Evolutionary conservation across 768 basidiomycete genomes (phyloP), one percentile per base, ranked within the genome.

Genomic region (Strobilomyces dryophilus): DNA sequence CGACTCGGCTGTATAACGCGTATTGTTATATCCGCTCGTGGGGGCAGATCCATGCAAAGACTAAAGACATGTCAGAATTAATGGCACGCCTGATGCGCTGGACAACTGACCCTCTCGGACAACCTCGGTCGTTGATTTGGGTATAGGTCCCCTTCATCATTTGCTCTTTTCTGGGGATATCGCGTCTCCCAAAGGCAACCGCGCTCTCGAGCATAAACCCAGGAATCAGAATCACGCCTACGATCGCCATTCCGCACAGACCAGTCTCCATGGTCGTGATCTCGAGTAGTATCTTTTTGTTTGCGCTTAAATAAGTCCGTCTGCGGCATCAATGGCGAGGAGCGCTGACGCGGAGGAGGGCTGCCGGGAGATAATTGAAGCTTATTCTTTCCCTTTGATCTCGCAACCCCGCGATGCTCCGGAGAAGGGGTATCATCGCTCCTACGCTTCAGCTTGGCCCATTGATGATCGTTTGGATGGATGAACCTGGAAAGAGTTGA

Each of bases 391-490:
- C 54, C 55, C 47, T 61, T 69, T 42, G 59, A 50, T 52, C 59
- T 67, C 21, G 37, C 43, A 18, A 45, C 14, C 34, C 68, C 67
- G 32, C 57, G 59, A 47, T 49, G 40, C 53, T 61, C 58, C n/a
- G 67, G 56, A 20, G 63, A 59, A 21, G 59, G 52, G n/a, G 54
- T 45, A 14, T 47, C 51, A 6, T 57, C 49, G n/a, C 39, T 53
- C 34, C 60, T 59, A 24, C 54, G 66, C 24, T 46, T 68, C 20
- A 58, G 52, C 43, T 57, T 63, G 21, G 49, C 36, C 74, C 79
- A 81, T 43, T 76, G 71, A 31, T 69, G 53, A 61, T 82, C 80
- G 43, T 61, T 67, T 29, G 80, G 80, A 55, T 82, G 80, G 35
- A 81, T 71, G 56, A 79, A 82, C 27, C 80, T 73, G 54, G 49